phyloP scores from a whole-genome alignment of 495 filamentous ascomycete species.

The Zalerion maritima region DNA sequence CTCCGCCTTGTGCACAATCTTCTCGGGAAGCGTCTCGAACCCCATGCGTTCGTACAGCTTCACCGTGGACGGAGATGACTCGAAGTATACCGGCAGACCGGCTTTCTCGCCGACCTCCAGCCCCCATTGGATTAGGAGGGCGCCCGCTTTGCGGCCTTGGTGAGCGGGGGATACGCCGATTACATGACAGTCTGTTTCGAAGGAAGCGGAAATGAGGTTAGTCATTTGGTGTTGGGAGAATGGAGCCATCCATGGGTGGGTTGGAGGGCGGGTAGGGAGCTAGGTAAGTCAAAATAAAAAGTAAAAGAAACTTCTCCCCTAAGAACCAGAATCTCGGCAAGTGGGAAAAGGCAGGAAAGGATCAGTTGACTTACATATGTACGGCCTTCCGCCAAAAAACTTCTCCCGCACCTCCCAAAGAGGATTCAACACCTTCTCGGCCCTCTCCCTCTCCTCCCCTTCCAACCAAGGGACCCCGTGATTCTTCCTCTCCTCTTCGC shows the following conservation, averaged over 20 bases:
- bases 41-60: conserved; percentile 16
- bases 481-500: conserved; percentile 15
- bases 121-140: conserved; percentile 27
- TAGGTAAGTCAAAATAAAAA: neutral
- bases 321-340: too few relatives aligned
- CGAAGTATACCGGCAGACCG: conserved; percentile 22
- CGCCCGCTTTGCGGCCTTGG: conserved; percentile 27
- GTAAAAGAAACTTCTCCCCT: too few relatives aligned
- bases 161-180: conserved; percentile 16
- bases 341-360: neutral
- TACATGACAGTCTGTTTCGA: conserved; percentile 15
- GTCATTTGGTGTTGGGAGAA: neutral
- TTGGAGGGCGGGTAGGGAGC: neutral
- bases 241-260: neutral
- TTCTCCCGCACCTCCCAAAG: conserved; percentile 15
- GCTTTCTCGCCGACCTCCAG: conserved; percentile 23
- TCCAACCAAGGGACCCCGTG: conserved; percentile 17
- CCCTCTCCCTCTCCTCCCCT: conserved; percentile 12
- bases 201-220: neutral
- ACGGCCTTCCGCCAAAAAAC: conserved; percentile 12
- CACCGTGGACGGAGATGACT: conserved; percentile 14
- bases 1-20: conserved; percentile 18
- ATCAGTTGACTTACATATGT: conserved; percentile 12
- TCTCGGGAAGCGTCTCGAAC: conserved; percentile 15
- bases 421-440: conserved; percentile 16